A percentile compares a stretch with the other conserved stretches of the same genome.
phyloP scores from a whole-genome alignment of 1,284 basidiomycete genomes.

The Volvariella surrecta region DNA sequence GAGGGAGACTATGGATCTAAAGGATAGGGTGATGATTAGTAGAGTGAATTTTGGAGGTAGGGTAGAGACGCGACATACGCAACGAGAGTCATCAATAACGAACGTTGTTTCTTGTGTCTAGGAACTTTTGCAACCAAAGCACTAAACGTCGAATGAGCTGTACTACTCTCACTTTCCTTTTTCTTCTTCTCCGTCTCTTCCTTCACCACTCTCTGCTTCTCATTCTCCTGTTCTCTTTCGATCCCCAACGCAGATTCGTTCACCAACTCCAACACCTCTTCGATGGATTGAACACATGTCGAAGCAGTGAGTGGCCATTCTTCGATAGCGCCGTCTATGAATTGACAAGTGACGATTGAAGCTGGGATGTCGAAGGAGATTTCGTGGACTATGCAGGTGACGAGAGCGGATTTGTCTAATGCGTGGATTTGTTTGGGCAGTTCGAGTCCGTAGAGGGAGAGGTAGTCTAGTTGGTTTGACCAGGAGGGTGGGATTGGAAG shows the following conservation, averaged over 20 bases:
- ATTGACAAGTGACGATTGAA: constrained; percentile 38
- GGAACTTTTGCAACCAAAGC: constrained; percentile 5
- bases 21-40: constrained; percentile 8
- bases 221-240: constrained; percentile 15
- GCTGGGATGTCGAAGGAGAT: constrained; percentile 50
- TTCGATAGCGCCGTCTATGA: constrained; percentile 45
- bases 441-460: constrained; percentile 49
- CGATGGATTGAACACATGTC: constrained; percentile 34
- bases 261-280: constrained; percentile 46
- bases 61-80: constrained; percentile 32
- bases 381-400: constrained; percentile 45
- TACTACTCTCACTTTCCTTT: constrained; percentile 6
- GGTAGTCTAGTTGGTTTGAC: constrained; percentile 44
- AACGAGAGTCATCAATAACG: constrained; percentile 59
- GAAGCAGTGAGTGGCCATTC: constrained; percentile 36
- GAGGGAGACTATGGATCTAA: constrained; percentile 29
- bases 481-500: constrained; percentile 43
- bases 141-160: constrained; percentile 1
- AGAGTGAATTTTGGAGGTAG: neutral
- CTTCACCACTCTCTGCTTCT: constrained; percentile 11
- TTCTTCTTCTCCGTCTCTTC: constrained; percentile 7
- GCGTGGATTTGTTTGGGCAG: constrained; percentile 47
- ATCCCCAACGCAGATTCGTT: constrained; percentile 30
- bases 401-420: constrained; percentile 54
- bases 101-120: constrained; percentile 45